These are phyloP conservation scores for Protomyces pachydermus DNA, from an alignment of 1,139 yeast species.

Conservation along the genomic window DNA sequence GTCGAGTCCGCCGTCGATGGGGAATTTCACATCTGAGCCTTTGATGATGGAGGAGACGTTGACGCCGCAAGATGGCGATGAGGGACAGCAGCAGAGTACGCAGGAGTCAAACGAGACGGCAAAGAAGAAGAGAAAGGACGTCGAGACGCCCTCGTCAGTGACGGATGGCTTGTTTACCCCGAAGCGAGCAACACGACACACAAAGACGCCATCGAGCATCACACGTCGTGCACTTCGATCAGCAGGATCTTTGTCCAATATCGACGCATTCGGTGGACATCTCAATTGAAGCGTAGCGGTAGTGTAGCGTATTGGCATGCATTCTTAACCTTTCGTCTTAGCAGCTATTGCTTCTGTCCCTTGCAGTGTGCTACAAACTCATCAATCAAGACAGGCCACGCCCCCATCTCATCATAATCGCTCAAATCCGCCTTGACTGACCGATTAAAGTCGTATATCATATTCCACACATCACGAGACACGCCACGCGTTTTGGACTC, in stretches of 20 bases:
- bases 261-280: background rate
- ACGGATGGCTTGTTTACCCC: background rate
- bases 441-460: conserved; percentile 63
- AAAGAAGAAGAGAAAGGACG: background rate
- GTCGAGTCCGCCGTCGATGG: conserved; percentile 25
- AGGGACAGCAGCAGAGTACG: background rate
- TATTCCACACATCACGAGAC: conserved; percentile 75
- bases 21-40: conserved; percentile 11
- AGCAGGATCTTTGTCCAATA: background rate
- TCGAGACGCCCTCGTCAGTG: background rate
- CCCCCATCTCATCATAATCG: conserved; percentile 65
- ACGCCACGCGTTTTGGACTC: conserved; percentile 44
- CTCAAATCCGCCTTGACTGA: conserved; percentile 25
- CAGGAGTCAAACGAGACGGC: background rate
- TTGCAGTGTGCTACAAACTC: conserved; percentile 58
- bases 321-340: background rate
- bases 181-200: background rate
- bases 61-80: conserved; percentile 6
- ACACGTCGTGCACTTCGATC: background rate
- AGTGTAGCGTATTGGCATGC: background rate
- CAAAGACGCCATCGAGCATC: background rate
- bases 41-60: conserved; percentile 7
- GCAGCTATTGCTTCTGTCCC: background rate
- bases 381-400: conserved; percentile 91
- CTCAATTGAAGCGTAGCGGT: background rate